Evolutionary conservation across 148 eudicot species (phyloP).

Genomic region (Pharnaceum exiguum): DNA sequence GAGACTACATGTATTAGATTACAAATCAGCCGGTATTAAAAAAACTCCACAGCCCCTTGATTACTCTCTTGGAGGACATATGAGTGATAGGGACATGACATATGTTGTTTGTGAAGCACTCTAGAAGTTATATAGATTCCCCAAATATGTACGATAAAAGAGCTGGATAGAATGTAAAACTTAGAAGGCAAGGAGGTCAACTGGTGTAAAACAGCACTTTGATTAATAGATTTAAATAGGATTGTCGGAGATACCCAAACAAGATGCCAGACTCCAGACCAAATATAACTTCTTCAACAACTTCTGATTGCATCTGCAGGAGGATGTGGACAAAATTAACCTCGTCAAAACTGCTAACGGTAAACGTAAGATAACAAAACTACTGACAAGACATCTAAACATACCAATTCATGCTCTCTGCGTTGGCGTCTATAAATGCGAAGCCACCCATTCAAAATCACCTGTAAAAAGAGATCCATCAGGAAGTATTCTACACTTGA

Average conservation of each 20-base stretch:
- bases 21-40: neutral
- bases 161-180: no score
- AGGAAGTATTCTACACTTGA: no score
- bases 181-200: no score
- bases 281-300: conserved; percentile 87
- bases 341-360: neutral
- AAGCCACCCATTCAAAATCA: conserved; percentile 89
- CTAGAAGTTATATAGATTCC: no score
- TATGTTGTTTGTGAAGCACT: no score
- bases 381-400: neutral
- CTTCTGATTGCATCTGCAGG: conserved; percentile 93
- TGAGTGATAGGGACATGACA: no score
- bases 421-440: conserved; percentile 87
- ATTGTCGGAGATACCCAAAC: conserved; percentile 62
- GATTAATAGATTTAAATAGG: no score
- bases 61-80: no score
- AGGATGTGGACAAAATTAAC: conserved; percentile 7
- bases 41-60: no score
- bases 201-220: no score
- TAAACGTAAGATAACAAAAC: neutral
- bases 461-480: conserved; percentile 30
- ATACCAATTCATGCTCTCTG: conserved; percentile 95
- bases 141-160: no score
- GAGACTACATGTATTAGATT: neutral
- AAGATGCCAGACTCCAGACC: conserved; percentile 98